These are phyloP conservation scores for Mycena amicta DNA, from an alignment of 768 basidiomycete genomes.

Conservation along the genomic window DNA sequence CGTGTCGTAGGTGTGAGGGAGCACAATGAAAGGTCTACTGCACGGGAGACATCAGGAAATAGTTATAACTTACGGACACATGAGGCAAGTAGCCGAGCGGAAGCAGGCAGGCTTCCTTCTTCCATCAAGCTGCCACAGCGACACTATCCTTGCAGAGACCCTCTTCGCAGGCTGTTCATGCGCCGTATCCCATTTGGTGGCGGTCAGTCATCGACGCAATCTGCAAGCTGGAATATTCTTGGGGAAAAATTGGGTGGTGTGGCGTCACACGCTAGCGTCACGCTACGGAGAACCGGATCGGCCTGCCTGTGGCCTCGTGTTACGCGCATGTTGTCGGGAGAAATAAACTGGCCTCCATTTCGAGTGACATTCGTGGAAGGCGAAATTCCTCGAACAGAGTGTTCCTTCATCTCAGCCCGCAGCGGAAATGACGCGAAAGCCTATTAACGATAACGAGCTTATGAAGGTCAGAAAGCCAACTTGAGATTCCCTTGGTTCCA, in stretches of 20 bases:
- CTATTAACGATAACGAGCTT: not conserved
- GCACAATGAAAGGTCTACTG: conserved; percentile 15
- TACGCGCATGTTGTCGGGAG: conserved; percentile 10
- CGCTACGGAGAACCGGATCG: conserved; percentile 33
- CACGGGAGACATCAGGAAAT: conserved; percentile 19
- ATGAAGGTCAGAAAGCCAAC: not conserved
- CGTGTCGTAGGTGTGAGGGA: conserved; percentile 13
- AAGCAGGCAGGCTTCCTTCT: conserved; percentile 7
- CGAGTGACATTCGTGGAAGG: not conserved
- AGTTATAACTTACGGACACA: conserved; percentile 22
- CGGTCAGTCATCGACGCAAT: not conserved
- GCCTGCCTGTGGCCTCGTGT: conserved; percentile 32
- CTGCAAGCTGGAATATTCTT: not conserved
- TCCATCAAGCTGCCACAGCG: not conserved
- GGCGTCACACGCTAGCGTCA: not conserved
- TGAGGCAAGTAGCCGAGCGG: conserved; percentile 23
- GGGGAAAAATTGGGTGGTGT: not conserved
- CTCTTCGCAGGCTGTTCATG: not conserved
- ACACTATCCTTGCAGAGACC: not conserved
- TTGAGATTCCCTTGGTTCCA: not conserved
- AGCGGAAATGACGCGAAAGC: not conserved
- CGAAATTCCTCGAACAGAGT: not conserved
- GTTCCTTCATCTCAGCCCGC: not conserved
- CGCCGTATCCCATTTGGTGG: not conserved
- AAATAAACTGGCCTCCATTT: not conserved